phyloP scores from a whole-genome alignment of 2,329 filamentous ascomycete genomes.

The Chaetomium sp. region DNA sequence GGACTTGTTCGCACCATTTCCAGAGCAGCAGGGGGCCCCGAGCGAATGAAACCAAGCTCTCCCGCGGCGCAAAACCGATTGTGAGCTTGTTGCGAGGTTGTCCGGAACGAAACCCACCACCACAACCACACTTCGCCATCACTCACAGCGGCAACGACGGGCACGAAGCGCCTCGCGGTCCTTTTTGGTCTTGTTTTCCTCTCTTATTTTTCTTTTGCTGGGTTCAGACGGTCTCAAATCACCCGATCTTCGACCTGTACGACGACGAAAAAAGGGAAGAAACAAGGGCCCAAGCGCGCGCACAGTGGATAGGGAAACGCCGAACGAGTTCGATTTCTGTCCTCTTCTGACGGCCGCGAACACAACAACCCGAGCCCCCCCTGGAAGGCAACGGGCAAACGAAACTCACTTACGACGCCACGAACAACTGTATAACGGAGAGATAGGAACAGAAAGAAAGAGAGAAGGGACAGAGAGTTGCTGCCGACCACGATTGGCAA shows the following conservation, averaged over 20 bases:
- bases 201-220: too few relatives aligned
- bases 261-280: not conserved
- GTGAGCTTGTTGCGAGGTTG: too few relatives aligned
- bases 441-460: not conserved
- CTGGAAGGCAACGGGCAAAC: too few relatives aligned
- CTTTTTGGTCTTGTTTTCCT: not conserved
- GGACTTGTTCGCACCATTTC: slow-evolving; percentile 18
- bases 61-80: slow-evolving; percentile 9
- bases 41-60: slow-evolving; percentile 14
- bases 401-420: too few relatives aligned
- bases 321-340: slow-evolving; percentile 4
- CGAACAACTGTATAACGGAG: not conserved
- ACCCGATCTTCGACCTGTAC: not conserved
- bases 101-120: too few relatives aligned
- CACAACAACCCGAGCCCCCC: too few relatives aligned
- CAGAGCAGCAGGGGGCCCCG: slow-evolving; percentile 14
- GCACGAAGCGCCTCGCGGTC: not conserved
- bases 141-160: not conserved
- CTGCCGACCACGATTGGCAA: not conserved
- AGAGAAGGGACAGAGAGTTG: not conserved
- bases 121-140: not conserved
- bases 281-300: slow-evolving; percentile 1
- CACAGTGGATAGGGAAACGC: not conserved
- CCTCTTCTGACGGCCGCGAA: slow-evolving; percentile 6
- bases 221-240: not conserved